Evolutionary conservation across 2,329 filamentous ascomycete species (phyloP).

Genomic region (Venturia oleaginea): DNA sequence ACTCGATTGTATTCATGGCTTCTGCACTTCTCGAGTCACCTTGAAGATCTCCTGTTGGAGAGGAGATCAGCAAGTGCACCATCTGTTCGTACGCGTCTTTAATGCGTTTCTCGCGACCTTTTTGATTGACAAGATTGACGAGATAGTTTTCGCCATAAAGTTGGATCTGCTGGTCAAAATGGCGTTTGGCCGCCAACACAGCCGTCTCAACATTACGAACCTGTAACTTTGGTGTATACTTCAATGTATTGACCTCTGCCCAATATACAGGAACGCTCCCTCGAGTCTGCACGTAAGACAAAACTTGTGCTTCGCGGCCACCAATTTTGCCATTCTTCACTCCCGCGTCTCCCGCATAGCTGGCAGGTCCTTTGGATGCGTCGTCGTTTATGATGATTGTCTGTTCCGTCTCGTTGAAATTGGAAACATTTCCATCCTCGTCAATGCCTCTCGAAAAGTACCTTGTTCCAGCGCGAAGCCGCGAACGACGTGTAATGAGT

Average conservation of each 20-base stretch:
- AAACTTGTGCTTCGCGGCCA: conserved; percentile 72
- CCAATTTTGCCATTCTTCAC: conserved; percentile 65
- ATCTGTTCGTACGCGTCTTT: conserved; percentile 93
- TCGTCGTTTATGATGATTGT: conserved; percentile 80
- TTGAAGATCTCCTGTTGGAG: conserved; percentile 59
- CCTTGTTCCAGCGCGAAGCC: conserved; percentile 80
- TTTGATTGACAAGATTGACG: conserved; percentile 95
- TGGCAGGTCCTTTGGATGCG: conserved; percentile 60
- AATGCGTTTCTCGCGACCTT: conserved; percentile 77
- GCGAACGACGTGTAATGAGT: conserved; percentile 80
- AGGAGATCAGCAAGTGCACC: conserved; percentile 64
- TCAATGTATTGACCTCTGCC: conserved; percentile 89
- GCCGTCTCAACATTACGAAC: conserved; percentile 77
- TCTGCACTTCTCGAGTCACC: conserved; percentile 52
- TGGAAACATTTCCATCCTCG: conserved; percentile 89
- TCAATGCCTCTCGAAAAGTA: conserved; percentile 94
- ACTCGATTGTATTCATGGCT: conserved; percentile 72
- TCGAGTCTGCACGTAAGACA: conserved; percentile 93
- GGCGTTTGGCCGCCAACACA: conserved; percentile 66
- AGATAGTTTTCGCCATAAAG: conserved; percentile 95
- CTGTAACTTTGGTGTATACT: conserved; percentile 85
- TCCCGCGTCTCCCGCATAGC: conserved; percentile 67
- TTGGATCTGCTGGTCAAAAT: conserved; percentile 88
- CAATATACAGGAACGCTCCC: conserved; percentile 94
- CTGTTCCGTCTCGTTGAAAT: conserved; percentile 98